Evolutionary conservation across 192 early-diverging fungal genomes (phyloP).

Genomic region (Coemansia javaensis): DNA sequence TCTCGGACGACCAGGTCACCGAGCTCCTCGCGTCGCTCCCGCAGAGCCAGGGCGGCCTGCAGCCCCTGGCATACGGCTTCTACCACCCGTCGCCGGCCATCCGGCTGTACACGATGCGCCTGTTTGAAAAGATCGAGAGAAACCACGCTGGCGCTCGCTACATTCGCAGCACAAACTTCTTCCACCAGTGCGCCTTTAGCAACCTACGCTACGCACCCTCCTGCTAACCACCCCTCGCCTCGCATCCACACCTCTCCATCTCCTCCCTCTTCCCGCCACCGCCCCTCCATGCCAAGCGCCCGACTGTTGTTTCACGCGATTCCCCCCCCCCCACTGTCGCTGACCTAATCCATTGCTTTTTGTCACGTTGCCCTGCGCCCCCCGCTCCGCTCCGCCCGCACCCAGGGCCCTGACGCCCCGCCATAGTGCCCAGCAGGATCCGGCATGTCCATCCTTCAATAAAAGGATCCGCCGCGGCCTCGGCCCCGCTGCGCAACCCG

Average conservation of each 20-base stretch:
- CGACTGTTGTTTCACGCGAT: too few relatives aligned
- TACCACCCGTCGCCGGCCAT: constrained; percentile 70
- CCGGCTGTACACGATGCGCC: constrained; percentile 60
- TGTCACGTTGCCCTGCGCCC: background rate
- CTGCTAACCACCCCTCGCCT: constrained; percentile 6
- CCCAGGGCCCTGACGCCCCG: too few relatives aligned
- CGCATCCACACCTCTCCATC: background rate
- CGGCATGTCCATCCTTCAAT: background rate
- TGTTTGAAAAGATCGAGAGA: constrained; percentile 69
- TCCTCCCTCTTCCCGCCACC: background rate
- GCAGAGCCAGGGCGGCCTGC: constrained; percentile 73
- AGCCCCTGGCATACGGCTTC: constrained; percentile 74
- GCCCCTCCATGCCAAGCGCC: too few relatives aligned
- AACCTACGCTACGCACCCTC: constrained; percentile 46
- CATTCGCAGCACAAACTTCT: constrained; percentile 49
- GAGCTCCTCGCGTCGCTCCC: constrained; percentile 71
- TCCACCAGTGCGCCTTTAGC: constrained; percentile 50
- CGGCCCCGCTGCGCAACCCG: too few relatives aligned
- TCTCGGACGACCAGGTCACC: constrained; percentile 71
- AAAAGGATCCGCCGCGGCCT: background rate
- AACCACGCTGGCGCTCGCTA: constrained; percentile 56
- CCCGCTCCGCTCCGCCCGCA: too few relatives aligned
- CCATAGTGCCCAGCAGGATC: background rate
- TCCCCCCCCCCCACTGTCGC: background rate
- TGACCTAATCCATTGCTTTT: background rate